phyloP scores from a whole-genome alignment of 192 early-diverging fungal species.

The Diversispora epigaea region DNA sequence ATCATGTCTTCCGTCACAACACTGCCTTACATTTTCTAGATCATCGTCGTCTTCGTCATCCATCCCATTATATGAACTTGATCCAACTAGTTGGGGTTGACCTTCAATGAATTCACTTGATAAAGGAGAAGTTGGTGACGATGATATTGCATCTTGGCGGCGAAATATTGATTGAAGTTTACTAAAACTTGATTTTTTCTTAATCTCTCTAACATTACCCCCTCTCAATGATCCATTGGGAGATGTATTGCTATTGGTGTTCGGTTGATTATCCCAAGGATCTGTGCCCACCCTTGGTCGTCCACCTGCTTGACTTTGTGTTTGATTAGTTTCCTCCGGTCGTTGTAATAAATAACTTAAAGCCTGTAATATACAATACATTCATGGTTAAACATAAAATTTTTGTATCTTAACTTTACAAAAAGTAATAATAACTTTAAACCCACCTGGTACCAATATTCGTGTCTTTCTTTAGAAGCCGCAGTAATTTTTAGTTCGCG shows the following conservation, averaged over 20 bases:
- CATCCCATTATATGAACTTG: no score
- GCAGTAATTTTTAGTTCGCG: conserved; percentile 76
- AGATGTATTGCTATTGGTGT: not conserved
- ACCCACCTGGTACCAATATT: conserved; percentile 68
- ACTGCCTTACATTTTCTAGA: conserved; percentile 32
- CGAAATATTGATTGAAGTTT: not conserved
- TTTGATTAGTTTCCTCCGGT: not conserved
- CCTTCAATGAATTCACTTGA: not conserved
- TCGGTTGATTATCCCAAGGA: not conserved
- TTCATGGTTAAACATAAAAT: no score
- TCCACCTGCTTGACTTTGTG: not conserved
- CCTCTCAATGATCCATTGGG: not conserved
- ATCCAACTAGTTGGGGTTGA: not conserved
- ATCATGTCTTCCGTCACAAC: not conserved
- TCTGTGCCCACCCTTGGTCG: not conserved
- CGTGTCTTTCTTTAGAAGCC: conserved; percentile 62
- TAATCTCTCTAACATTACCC: not conserved
- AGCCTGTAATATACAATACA: not conserved
- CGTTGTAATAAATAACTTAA: not conserved
- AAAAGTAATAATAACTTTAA: not conserved
- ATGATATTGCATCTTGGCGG: not conserved
- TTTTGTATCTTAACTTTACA: no score
- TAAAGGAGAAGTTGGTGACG: not conserved
- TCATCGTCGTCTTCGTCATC: not conserved
- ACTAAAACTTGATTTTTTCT: not conserved